Evolutionary conservation across 2,329 filamentous ascomycete species (phyloP), one percentile per base, ranked within the genome.

Genomic region (Ilyonectria destructans): DNA sequence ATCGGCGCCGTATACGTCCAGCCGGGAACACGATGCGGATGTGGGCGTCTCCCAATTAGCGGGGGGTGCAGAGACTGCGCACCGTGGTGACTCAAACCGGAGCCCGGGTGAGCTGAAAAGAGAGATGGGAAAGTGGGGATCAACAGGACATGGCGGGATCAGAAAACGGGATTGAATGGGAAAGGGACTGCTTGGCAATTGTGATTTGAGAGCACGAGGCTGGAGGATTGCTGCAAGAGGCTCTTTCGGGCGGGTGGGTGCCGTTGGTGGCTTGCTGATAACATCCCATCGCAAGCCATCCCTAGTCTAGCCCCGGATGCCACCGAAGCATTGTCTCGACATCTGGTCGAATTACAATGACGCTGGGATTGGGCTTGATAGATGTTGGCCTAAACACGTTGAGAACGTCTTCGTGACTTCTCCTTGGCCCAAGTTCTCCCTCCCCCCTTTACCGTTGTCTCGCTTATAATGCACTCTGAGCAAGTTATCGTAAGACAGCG

Each of bases 221-320:
- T 37, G 43, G 51, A 37, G 40, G 40, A 62, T 46, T 62, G 29
- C 59, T 62, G 59, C 59, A 62, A 43, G 51, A 17, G 56, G 59
- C 59, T 62, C 51, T 37, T 62, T 62, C 43, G 51, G 59, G 59
- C 31, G 45, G 40, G 51, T 56, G 59, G 59, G 59, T 62, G 59
- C 43, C 59, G 37, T 49, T 56, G 59, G 59, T 62, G 59, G 59
- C 59, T 62, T 62, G 59, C 59, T 56, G 51, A 48, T 62, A 62
- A 29, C 54, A 62, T 56, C 58, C 57, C 59, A 55, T 62, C 48
- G 26, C 29, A 52, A 31, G 48, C 48, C 52, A 62, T 56, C 21
- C 59, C 55, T 49, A 56, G 51, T 49, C 40, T 40, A 62, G 40
- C 19, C 35, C 43, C 26, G 33, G 51, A 26, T 40, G 21, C 40